A percentile compares a stretch with the other conserved stretches of the same genome.
phyloP scores from a whole-genome alignment of 805 yeast genomes.

The Kuraishia ogatae region DNA sequence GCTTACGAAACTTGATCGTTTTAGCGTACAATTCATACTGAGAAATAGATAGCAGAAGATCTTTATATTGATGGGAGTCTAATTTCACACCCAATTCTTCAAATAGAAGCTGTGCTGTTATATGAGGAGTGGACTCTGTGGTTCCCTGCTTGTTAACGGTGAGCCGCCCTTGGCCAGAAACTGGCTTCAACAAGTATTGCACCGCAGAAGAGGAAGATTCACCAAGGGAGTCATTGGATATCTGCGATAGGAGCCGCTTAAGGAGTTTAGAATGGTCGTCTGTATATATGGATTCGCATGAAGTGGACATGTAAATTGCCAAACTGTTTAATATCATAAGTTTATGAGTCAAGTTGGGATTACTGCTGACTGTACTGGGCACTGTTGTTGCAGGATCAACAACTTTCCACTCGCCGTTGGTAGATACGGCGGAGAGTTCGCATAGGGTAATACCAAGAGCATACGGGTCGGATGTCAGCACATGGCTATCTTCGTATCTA shows the following conservation, averaged over 20 bases:
- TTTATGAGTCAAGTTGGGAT: conserved; percentile 68
- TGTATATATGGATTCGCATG: conserved; percentile 36
- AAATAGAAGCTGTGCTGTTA: conserved; percentile 67
- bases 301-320: conserved; percentile 80
- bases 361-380: background rate
- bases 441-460: conserved; percentile 75
- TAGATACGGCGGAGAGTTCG: conserved; percentile 87
- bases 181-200: conserved; percentile 73
- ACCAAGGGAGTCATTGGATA: conserved; percentile 37
- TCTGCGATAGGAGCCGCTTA: conserved; percentile 6
- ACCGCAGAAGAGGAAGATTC: conserved; percentile 12
- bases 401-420: conserved; percentile 65
- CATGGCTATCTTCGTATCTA: conserved; percentile 76
- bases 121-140: conserved; percentile 58
- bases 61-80: conserved; percentile 79
- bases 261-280: conserved; percentile 42
- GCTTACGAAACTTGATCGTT: conserved; percentile 64
- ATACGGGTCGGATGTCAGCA: conserved; percentile 67
- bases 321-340: conserved; percentile 66
- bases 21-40: conserved; percentile 70
- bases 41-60: conserved; percentile 72
- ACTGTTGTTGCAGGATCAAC: too few species aligned
- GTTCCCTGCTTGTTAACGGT: conserved; percentile 75
- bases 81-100: conserved; percentile 85
- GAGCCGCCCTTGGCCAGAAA: conserved; percentile 78